Conservation (phyloP, 2,329 filamentous ascomycete species). For the Zasmidium citrigriseum region DNA sequence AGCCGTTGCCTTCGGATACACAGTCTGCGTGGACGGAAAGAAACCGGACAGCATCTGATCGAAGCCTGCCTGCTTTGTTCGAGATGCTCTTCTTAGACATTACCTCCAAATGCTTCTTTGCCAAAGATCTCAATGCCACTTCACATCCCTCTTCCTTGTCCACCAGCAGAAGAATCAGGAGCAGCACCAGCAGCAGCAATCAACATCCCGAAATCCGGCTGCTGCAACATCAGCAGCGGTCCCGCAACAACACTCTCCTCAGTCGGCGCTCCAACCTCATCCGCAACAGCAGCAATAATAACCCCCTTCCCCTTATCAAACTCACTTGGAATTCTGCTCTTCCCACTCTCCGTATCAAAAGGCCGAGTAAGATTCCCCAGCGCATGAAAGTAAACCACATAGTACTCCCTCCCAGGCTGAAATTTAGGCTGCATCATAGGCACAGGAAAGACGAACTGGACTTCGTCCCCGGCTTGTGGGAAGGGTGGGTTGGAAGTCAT, state of each 20-base stretch:
- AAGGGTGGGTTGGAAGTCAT: background rate
- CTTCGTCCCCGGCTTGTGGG: background rate
- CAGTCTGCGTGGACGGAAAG: too few species aligned
- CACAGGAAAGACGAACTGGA: background rate
- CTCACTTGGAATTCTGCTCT: background rate
- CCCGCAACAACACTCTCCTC: slow-evolving; percentile 4
- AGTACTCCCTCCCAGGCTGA: background rate
- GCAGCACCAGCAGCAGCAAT: too few species aligned
- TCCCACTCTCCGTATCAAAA: background rate
- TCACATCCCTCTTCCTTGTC: background rate
- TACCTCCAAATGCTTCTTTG: too few species aligned
- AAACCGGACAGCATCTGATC: too few species aligned
- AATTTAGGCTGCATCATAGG: background rate
- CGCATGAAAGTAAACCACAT: slow-evolving; percentile 1
- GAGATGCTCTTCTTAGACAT: too few species aligned
- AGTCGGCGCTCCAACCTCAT: background rate
- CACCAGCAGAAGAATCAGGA: background rate
- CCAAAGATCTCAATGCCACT: too few species aligned
- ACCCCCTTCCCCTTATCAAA: slow-evolving; percentile 5
- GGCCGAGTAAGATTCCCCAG: background rate
- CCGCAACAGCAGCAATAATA: slow-evolving; percentile 1
- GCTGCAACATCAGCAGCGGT: slow-evolving; percentile 3
- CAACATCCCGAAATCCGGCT: slow-evolving; percentile 1
- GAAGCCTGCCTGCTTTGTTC: too few species aligned
- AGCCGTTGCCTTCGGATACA: too few species aligned